Conservation (phyloP, 495 filamentous ascomycete genomes). For the Penicillium goetzii region DNA sequence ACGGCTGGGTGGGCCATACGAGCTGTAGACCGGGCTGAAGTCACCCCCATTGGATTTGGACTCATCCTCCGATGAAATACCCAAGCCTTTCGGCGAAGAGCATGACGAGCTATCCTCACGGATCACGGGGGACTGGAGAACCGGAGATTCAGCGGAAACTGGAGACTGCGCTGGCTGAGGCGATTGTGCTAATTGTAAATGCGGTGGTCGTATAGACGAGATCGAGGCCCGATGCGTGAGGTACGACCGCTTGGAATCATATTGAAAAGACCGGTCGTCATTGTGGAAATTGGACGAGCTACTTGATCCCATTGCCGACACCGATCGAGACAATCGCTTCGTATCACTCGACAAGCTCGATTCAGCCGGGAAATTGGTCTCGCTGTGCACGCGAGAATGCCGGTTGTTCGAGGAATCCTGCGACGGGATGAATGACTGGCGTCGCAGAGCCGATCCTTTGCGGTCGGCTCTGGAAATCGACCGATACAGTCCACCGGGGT, state of each 20-base stretch:
- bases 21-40: constrained; percentile 43
- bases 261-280: constrained; percentile 48
- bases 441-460: constrained; percentile 40
- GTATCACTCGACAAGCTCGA: constrained; percentile 34
- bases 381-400: constrained; percentile 60
- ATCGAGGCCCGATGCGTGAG: constrained; percentile 45
- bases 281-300: constrained; percentile 39
- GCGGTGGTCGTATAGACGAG: constrained; percentile 33
- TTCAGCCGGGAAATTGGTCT: constrained; percentile 56
- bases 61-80: constrained; percentile 35
- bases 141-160: not conserved
- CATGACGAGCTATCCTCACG: constrained; percentile 27
- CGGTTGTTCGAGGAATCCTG: constrained; percentile 49
- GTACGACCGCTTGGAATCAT: constrained; percentile 44
- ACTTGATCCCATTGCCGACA: constrained; percentile 50
- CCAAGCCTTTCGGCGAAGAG: constrained; percentile 37
- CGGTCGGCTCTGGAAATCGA: constrained; percentile 50
- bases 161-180: constrained; percentile 19
- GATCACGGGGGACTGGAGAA: constrained; percentile 11
- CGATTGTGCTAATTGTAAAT: constrained; percentile 15
- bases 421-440: constrained; percentile 39
- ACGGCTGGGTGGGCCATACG: constrained; percentile 44
- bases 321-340: constrained; percentile 40
- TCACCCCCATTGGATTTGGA: constrained; percentile 37
- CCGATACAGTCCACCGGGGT: constrained; percentile 41